phyloP scores from a whole-genome alignment of 768 basidiomycete genomes.

The Saitozyma podzolica region DNA sequence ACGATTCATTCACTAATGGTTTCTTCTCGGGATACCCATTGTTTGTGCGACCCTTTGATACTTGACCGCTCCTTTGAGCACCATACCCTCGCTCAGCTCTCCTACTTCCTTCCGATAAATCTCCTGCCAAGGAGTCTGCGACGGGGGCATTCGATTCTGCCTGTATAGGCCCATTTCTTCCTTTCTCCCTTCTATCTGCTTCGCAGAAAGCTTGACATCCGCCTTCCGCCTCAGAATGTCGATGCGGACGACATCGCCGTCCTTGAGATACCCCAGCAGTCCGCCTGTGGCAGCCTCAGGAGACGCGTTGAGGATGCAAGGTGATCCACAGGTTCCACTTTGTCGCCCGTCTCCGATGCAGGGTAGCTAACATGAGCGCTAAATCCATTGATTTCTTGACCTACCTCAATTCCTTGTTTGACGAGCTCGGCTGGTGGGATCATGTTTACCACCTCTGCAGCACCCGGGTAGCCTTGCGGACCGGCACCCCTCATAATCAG shows the following conservation, averaged over 20 bases:
- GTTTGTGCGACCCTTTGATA: constrained; percentile 48
- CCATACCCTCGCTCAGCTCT: constrained; percentile 50
- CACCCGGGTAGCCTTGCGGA: constrained; percentile 45
- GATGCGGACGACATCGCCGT: constrained; percentile 44
- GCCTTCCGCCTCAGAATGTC: constrained; percentile 39
- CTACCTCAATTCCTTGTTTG: constrained; percentile 46
- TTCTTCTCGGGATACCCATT: constrained; percentile 33
- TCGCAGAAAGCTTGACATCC: constrained; percentile 36
- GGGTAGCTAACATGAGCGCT: constrained; percentile 29
- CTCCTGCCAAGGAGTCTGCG: constrained; percentile 52
- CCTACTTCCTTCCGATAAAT: constrained; percentile 44
- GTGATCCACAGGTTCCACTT: constrained; percentile 47
- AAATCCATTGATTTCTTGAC: neutral
- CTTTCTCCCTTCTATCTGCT: constrained; percentile 40
- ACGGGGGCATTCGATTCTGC: constrained; percentile 27
- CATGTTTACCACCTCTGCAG: constrained; percentile 50
- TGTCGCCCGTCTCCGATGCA: constrained; percentile 51
- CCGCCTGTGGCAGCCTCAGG: constrained; percentile 48
- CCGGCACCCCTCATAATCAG: constrained; percentile 52
- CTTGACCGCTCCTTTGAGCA: constrained; percentile 46
- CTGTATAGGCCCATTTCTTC: constrained; percentile 37
- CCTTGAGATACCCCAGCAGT: constrained; percentile 41
- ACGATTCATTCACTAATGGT: no score
- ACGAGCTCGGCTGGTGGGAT: constrained; percentile 47
- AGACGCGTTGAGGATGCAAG: constrained; percentile 50